These are phyloP conservation scores for Ustilago curta DNA, from an alignment of 1,284 basidiomycete genomes.

Conservation along the genomic window DNA sequence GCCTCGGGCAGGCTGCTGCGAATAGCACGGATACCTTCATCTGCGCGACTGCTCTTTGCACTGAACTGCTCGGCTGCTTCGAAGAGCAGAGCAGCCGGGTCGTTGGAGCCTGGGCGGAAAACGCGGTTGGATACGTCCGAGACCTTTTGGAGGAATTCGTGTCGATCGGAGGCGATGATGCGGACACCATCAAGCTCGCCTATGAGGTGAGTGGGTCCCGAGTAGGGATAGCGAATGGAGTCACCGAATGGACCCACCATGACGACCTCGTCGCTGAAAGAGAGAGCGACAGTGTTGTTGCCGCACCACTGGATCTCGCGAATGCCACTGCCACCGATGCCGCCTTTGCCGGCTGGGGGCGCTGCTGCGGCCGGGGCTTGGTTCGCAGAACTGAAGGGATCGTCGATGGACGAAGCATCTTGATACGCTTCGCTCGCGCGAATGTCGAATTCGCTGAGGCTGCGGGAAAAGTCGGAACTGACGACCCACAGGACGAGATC, in stretches of 20 bases:
- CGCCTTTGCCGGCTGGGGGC: conserved; percentile 25
- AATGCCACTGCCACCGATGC: conserved; percentile 57
- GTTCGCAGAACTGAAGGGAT: conserved; percentile 24
- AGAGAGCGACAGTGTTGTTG: conserved; percentile 90
- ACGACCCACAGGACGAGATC: conserved; percentile 87
- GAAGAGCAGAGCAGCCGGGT: conserved; percentile 89
- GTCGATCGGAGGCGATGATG: conserved; percentile 81
- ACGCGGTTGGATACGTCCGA: conserved; percentile 48
- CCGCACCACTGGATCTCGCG: conserved; percentile 86
- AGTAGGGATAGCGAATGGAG: conserved; percentile 84
- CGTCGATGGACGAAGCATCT: conserved; percentile 36
- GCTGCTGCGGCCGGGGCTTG: not conserved
- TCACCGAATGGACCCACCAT: conserved; percentile 93
- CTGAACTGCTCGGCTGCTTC: conserved; percentile 91
- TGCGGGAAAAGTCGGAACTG: conserved; percentile 89
- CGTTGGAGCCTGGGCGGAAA: conserved; percentile 92
- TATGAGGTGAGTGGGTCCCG: conserved; percentile 80
- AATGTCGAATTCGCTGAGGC: conserved; percentile 81
- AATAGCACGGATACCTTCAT: conserved; percentile 90
- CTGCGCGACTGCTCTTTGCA: conserved; percentile 85
- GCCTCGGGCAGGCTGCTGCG: conserved; percentile 81
- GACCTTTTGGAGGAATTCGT: conserved; percentile 92
- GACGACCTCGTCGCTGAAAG: conserved; percentile 82
- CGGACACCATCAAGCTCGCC: conserved; percentile 90
- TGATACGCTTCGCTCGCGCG: conserved; percentile 50